These are phyloP conservation scores for Plectosphaerella cucumerina DNA, from an alignment of 2,329 filamentous ascomycete species.

Conservation along the genomic window DNA sequence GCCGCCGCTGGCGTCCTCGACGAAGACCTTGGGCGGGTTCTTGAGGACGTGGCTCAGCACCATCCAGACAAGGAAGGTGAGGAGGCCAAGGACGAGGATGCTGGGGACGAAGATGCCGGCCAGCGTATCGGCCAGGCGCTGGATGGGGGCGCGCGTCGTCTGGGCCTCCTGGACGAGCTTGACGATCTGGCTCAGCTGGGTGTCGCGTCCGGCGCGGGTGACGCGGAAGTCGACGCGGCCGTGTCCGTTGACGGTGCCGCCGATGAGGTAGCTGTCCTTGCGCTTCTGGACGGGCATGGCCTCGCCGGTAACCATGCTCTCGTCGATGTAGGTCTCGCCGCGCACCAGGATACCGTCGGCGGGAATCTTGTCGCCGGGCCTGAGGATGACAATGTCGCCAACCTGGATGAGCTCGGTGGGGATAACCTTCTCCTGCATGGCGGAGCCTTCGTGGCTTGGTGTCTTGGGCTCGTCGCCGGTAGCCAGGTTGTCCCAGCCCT, in stretches of 20 bases:
- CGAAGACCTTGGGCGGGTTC: constrained; percentile 85
- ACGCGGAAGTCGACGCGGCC: constrained; percentile 91
- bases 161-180: constrained; percentile 98
- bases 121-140: constrained; percentile 83
- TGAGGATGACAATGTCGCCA: constrained; percentile 86
- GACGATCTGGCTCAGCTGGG: constrained; percentile 95
- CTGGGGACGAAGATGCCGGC: constrained; percentile 92
- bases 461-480: constrained; percentile 40
- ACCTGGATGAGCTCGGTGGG: constrained; percentile 93
- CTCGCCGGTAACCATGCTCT: constrained; percentile 98
- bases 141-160: constrained; percentile 89
- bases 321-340: constrained; percentile 90
- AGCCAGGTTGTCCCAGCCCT: constrained; percentile 60
- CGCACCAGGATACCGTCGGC: constrained; percentile 84
- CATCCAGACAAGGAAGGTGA: constrained; percentile 93
- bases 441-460: constrained; percentile 46
- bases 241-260: constrained; percentile 91
- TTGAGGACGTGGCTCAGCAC: constrained; percentile 80
- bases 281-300: constrained; percentile 92
- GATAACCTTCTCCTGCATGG: constrained; percentile 78
- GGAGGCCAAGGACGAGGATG: constrained; percentile 77
- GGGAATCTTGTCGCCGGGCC: constrained; percentile 94
- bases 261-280: constrained; percentile 75
- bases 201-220: constrained; percentile 87
- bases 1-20: constrained; percentile 74